Evolutionary conservation across 306 rosid genomes (phyloP).

Genomic region (Gastrolobium bilobum): DNA sequence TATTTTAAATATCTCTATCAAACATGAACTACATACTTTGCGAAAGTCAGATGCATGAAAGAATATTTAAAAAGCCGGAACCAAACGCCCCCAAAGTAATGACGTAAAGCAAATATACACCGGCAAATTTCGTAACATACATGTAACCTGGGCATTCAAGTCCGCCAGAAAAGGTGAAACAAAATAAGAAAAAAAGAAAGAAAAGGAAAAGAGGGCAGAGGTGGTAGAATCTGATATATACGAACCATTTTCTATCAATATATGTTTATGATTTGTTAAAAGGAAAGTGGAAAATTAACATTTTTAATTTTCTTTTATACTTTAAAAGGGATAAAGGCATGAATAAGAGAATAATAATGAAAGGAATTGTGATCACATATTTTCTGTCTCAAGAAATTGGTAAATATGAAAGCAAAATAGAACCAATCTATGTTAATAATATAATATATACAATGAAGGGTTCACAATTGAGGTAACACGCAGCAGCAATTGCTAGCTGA

Average conservation of each 20-base stretch:
- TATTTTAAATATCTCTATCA: no score
- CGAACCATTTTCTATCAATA: background rate
- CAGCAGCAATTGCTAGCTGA: constrained; percentile 29
- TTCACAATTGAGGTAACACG: constrained; percentile 7
- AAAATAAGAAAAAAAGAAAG: no score
- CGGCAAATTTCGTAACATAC: background rate
- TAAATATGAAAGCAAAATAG: background rate
- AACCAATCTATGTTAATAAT: background rate
- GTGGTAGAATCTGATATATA: background rate
- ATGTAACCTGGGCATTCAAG: background rate
- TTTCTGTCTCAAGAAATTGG: background rate
- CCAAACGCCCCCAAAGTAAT: no score
- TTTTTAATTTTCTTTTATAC: background rate
- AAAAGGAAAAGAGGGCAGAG: background rate
- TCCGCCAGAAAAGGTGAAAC: background rate
- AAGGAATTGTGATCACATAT: background rate
- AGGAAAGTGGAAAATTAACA: background rate
- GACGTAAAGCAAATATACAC: background rate
- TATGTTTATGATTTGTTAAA: background rate
- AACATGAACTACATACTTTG: no score
- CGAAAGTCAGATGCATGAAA: no score
- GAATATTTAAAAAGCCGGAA: no score
- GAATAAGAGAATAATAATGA: background rate
- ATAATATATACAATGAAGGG: background rate
- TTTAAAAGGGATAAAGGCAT: background rate